Conservation (phyloP, 306 rosid species). For the Neltuma alba region DNA sequence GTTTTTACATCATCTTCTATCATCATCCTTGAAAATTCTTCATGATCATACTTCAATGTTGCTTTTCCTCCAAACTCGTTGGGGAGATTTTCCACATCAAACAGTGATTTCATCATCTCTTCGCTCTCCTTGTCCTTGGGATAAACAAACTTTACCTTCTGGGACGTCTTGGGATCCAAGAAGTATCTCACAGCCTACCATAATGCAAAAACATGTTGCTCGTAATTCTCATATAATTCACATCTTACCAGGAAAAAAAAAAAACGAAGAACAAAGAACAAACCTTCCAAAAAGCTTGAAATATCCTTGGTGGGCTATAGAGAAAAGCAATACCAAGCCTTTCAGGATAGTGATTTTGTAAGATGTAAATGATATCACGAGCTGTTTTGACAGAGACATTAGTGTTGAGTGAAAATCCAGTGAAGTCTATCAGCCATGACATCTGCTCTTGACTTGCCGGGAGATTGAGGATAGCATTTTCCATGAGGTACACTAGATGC, state of each 20-base stretch:
- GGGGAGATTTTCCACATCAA: slow-evolving; percentile 82
- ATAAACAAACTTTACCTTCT: slow-evolving; percentile 86
- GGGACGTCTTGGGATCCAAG: slow-evolving; percentile 73
- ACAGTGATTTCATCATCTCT: slow-evolving; percentile 81
- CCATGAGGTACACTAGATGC: slow-evolving; percentile 80
- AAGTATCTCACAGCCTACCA: slow-evolving; percentile 73
- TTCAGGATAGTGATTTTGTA: slow-evolving; percentile 93
- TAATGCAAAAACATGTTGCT: background rate
- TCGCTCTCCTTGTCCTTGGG: slow-evolving; percentile 73
- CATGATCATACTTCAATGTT: slow-evolving; percentile 73
- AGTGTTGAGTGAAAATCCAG: slow-evolving; percentile 67
- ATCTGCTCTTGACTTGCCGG: slow-evolving; percentile 83
- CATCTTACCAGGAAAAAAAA: too few species aligned
- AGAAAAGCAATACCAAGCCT: slow-evolving; percentile 79
- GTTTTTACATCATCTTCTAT: slow-evolving; percentile 75
- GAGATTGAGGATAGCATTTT: slow-evolving; percentile 85
- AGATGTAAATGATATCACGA: slow-evolving; percentile 71
- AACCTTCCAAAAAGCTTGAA: slow-evolving; percentile 91
- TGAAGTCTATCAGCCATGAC: slow-evolving; percentile 93
- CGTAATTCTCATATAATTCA: background rate
- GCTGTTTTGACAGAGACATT: slow-evolving; percentile 64
- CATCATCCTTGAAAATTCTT: slow-evolving; percentile 83
- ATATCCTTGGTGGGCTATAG: slow-evolving; percentile 85
- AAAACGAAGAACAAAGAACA: slow-evolving; percentile 25
- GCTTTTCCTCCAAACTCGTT: slow-evolving; percentile 85